These are phyloP conservation scores for Arthrobotrys sphaeroides DNA, from an alignment of 2,329 filamentous ascomycete species.

Conservation along the genomic window DNA sequence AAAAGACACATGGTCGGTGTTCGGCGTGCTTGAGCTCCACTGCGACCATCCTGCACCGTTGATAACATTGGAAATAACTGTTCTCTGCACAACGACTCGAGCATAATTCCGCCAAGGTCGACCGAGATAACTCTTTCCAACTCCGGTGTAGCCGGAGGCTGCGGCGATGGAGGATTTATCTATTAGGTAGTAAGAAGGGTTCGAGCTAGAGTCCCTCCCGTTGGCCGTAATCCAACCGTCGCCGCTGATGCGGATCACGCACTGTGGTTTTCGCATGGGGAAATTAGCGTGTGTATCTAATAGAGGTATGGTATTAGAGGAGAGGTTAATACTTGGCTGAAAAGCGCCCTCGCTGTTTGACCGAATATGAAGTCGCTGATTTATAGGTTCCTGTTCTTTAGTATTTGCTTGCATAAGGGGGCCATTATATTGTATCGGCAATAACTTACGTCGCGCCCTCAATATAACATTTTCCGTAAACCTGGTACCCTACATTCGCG, in stretches of 20 bases:
- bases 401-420: too few species aligned
- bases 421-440: too few species aligned
- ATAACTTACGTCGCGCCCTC: constrained; percentile 65
- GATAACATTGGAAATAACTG: constrained; percentile 67
- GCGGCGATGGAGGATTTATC: constrained; percentile 66
- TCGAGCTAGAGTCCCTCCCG: constrained; percentile 62
- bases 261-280: neutral
- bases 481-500: constrained; percentile 65
- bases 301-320: too few species aligned
- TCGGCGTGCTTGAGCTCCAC: constrained; percentile 66
- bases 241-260: constrained; percentile 63
- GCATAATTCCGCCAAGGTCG: constrained; percentile 67
- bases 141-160: constrained; percentile 61
- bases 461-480: constrained; percentile 69
- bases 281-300: neutral
- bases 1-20: constrained; percentile 67
- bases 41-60: constrained; percentile 69
- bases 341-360: constrained; percentile 66
- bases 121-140: constrained; percentile 65
- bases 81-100: constrained; percentile 66
- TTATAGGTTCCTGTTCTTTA: too few species aligned
- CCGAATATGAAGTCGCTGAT: constrained; percentile 69
- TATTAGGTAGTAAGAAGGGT: constrained; percentile 67
- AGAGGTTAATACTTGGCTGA: constrained; percentile 64
- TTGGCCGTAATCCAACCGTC: constrained; percentile 65